Evolutionary conservation across 495 filamentous ascomycete species (phyloP), one percentile per base, ranked within the genome.

Genomic region (Neurospora sp.): DNA sequence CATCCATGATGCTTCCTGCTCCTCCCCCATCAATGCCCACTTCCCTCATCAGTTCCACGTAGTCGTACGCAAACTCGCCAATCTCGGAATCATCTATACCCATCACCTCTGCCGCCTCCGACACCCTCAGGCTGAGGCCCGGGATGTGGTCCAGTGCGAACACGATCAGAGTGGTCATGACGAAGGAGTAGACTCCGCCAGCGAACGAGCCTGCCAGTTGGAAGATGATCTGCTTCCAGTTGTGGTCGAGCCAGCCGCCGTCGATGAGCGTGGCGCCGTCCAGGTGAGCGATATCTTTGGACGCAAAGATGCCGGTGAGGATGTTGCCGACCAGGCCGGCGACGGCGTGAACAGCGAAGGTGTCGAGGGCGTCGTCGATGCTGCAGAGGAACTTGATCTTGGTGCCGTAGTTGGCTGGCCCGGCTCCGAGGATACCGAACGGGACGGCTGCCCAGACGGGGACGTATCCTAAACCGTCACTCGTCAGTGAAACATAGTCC

Each of bases 51-150:
- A 97, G 85, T 83, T 98, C 95, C 75, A 98, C 95, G 76, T 97
- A 98, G 81, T 98, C 94, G 78, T 98, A 98, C 37, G 95, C 94
- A 82, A 97, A 98, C 85, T 98, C 95, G 80, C 95, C 95, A 79
- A 98, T 95, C 84, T 98, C 94, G 39, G 92, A 90, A 79, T 98
- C 95, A 79, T 98, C 95, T 73, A 97, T 94, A 75, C 95, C 95
- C 70, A 94, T 84, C 44, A 97, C 90, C 82, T 98, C 95, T 40
- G 93, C 91, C 73, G 96, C 93, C 78, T 97, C 93, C 20, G 83
- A 84, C 0, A 91, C 91, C 61, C 95, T 92, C 69, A 98, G 90
- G 73, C 87, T 88, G 20, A 97, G 85, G 14, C 93, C 92, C 3
- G 95, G 94, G 45, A 97, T 89, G 71, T 95, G 85, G 80, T 97